phyloP scores from a whole-genome alignment of 163 green algal genomes.

The Prototheca wickerhamii region DNA sequence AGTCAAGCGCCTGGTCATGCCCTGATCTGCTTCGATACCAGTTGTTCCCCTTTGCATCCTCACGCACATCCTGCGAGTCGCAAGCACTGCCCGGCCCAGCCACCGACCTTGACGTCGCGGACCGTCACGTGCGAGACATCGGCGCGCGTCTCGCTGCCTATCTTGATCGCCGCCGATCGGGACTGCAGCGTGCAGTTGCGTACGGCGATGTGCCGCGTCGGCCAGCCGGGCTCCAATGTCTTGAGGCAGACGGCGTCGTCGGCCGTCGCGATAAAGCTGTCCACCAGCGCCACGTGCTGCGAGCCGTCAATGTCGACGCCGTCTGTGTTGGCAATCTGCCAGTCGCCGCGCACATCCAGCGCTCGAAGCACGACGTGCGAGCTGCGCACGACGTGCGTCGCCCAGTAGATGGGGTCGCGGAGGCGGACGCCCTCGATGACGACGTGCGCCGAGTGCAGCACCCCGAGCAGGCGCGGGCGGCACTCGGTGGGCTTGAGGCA shows the following conservation, averaged over 20 bases:
- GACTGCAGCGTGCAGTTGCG: constrained; percentile 22
- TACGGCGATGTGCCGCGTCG: not conserved
- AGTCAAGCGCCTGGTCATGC: too few relatives aligned
- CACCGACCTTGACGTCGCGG: constrained; percentile 16
- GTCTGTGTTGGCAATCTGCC: constrained; percentile 42
- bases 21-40: not conserved
- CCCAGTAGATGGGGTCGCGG: constrained; percentile 38
- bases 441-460: constrained; percentile 17
- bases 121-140: constrained; percentile 29
- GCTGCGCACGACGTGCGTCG: constrained; percentile 32
- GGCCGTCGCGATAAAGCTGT: constrained; percentile 22
- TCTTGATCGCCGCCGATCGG: constrained; percentile 35
- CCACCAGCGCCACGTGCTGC: constrained; percentile 19
- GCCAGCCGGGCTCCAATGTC: constrained; percentile 11
- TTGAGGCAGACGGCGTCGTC: constrained; percentile 46
- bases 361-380: constrained; percentile 11
- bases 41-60: not conserved
- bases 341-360: constrained; percentile 27
- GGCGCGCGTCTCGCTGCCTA: constrained; percentile 36
- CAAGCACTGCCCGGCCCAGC: not conserved
- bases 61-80: not conserved
- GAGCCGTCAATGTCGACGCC: constrained; percentile 44
- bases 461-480: constrained; percentile 34
- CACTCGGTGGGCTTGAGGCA: constrained; percentile 31
- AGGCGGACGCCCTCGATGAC: constrained; percentile 15